phyloP scores from a whole-genome alignment of 306 rosid species.

The Cicer judaicum region DNA sequence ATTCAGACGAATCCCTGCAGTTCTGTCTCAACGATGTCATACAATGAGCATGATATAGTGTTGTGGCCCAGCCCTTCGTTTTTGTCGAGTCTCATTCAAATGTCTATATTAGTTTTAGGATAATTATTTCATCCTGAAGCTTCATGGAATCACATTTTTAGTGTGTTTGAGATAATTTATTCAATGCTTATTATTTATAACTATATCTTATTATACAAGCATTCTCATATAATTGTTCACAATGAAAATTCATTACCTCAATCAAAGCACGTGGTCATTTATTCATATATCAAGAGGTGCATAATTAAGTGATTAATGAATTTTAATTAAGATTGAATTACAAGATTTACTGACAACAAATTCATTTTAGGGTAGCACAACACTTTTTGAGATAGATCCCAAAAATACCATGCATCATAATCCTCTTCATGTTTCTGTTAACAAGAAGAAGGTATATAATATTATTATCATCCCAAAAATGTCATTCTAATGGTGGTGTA shows the following conservation, averaged over 20 bases:
- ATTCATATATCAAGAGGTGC: no score
- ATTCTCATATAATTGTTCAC: neutral
- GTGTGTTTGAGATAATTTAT: neutral
- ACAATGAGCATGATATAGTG: neutral
- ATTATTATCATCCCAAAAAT: neutral
- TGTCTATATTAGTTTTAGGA: neutral
- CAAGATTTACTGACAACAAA: neutral
- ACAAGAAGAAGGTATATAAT: neutral
- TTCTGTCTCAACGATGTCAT: constrained; percentile 24
- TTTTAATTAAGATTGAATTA: no score
- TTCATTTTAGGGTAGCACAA: constrained; percentile 20
- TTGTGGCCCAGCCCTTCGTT: constrained; percentile 8
- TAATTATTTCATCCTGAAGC: neutral
- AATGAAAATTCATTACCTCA: no score
- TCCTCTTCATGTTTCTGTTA: constrained; percentile 18
- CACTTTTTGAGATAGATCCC: constrained; percentile 20
- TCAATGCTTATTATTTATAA: neutral
- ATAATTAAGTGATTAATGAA: no score
- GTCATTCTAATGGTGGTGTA: constrained; percentile 22
- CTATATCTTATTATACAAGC: neutral
- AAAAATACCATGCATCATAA: constrained; percentile 11
- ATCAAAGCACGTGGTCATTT: no score
- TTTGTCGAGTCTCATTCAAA: neutral
- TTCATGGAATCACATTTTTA: neutral
- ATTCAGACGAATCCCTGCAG: constrained; percentile 21